These are phyloP conservation scores for Penicillium sp. DNA, from an alignment of 2,329 filamentous ascomycete genomes.

Conservation along the genomic window DNA sequence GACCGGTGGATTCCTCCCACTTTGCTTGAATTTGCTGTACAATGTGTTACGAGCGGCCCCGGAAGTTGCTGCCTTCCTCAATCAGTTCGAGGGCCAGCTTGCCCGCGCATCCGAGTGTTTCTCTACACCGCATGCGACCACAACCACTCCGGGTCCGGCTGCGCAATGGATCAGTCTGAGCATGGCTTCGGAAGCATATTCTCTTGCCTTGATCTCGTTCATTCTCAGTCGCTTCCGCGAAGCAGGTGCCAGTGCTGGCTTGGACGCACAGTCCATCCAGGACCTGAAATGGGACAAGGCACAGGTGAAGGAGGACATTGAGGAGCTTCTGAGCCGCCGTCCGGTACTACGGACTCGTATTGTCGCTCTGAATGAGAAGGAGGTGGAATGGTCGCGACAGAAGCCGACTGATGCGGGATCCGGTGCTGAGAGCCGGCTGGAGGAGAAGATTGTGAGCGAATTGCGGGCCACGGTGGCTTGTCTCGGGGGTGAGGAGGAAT, in stretches of 20 bases:
- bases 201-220: constrained; percentile 72
- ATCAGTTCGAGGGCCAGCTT: constrained; percentile 83
- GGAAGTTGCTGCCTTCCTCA: constrained; percentile 84
- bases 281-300: constrained; percentile 74
- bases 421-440: constrained; percentile 66
- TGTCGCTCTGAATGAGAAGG: constrained; percentile 71
- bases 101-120: constrained; percentile 72
- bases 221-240: constrained; percentile 70
- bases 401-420: constrained; percentile 46
- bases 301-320: constrained; percentile 76
- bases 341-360: constrained; percentile 72
- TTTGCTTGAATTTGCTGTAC: constrained; percentile 85
- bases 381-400: constrained; percentile 63
- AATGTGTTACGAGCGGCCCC: constrained; percentile 79
- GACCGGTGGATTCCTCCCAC: constrained; percentile 82
- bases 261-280: constrained; percentile 66
- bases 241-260: constrained; percentile 64
- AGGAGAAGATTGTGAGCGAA: constrained; percentile 74
- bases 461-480: constrained; percentile 59
- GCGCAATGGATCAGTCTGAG: constrained; percentile 70
- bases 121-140: constrained; percentile 54
- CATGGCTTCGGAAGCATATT: constrained; percentile 76
- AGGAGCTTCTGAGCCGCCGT: constrained; percentile 74
- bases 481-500: constrained; percentile 45
- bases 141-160: constrained; percentile 45